Evolutionary conservation across 805 yeast genomes (phyloP), one percentile per base, ranked within the genome.

Genomic region (Wickerhamomyces bisporus): DNA sequence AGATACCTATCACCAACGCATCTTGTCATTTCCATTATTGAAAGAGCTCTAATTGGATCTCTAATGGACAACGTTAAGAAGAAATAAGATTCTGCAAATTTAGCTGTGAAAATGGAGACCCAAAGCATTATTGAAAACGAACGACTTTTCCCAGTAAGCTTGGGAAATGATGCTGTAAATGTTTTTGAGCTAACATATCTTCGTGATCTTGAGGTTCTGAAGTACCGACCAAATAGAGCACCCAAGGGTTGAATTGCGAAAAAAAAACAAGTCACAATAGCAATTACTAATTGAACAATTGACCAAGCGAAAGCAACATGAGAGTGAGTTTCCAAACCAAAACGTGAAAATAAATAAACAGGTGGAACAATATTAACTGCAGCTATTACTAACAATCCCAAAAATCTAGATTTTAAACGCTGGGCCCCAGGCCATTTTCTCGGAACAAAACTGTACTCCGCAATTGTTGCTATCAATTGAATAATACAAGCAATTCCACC

Each of bases 61-160:
- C 79, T 70, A 30, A 86, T 61, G 3, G 93, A 81, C 34, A 83
- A 63, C 0, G 91, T 81, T 46, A 86, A 64, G 50, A 83, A 86
- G 59, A 83, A 83, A 57, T 86, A 86, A 0, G 94, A 85, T 55
- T 86, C 95, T 24, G 76, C 51, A 47, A 79, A 80, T 53, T 86
- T 86, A 1, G 85, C 77, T 5, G 68, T 43, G 47, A 84, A 83
- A 0, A 86, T 79, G 1, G 75, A 68, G 10, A 72, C 28, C 88
- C 94, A 84, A 43, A 86, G 61, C 0, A 81, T 75, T 48, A 72
- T 68, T 0, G 94, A 85, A 9, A 86, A 74, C 49, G 77, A 61
- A 38, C 64, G 61, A 42, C 76, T 78, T 31, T 77, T 64, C 0
- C 81, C 81, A 13, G 56, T 58, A 6, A 84, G 62, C 19, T 56